Percentiles rank a stretch among this genome's conserved stretches.
Evolutionary conservation across 1,139 yeast species (phyloP).

Genomic region (Candida pseudocylindracea): DNA sequence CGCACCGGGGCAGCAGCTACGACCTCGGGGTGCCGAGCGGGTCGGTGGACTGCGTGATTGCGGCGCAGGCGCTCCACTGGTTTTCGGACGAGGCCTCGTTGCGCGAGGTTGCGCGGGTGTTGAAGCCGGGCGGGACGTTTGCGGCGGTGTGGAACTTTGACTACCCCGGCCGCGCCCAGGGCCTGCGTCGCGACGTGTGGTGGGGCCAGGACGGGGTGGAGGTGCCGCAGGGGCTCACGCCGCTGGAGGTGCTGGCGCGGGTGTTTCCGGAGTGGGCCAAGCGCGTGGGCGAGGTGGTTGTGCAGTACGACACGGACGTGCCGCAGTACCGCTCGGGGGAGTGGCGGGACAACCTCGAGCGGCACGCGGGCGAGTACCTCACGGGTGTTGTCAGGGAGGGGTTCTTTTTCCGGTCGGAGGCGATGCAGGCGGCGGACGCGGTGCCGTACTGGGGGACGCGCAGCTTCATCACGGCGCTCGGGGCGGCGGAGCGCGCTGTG

Average conservation of each 20-base stretch:
- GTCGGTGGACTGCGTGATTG: conserved; percentile 26
- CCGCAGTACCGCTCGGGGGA: conserved; percentile 34
- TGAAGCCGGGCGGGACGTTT: conserved; percentile 22
- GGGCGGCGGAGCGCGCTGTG: conserved; percentile 12
- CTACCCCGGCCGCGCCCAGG: not conserved
- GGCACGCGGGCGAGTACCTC: conserved; percentile 6
- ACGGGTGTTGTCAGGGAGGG: conserved; percentile 10
- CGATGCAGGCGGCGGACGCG: conserved; percentile 4
- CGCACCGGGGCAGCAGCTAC: conserved; percentile 22
- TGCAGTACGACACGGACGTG: conserved; percentile 14
- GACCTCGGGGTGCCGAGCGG: conserved; percentile 21
- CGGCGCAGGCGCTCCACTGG: conserved; percentile 57
- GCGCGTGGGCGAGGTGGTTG: conserved; percentile 8
- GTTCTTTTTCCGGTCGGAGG: conserved; percentile 11
- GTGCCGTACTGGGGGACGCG: conserved; percentile 23
- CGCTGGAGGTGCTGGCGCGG: conserved; percentile 1
- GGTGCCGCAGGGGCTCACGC: not conserved
- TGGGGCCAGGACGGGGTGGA: not conserved
- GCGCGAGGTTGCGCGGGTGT: conserved; percentile 26
- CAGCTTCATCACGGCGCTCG: conserved; percentile 28
- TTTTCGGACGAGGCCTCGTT: conserved; percentile 28
- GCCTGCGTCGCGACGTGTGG: not conserved
- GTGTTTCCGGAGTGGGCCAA: conserved; percentile 8
- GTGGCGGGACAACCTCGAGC: conserved; percentile 22
- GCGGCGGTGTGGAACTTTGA: conserved; percentile 48